Evolutionary conservation across 2,329 filamentous ascomycete species (phyloP), one percentile per base, ranked within the genome.

Genomic region (Pestalotiopsis sp.): DNA sequence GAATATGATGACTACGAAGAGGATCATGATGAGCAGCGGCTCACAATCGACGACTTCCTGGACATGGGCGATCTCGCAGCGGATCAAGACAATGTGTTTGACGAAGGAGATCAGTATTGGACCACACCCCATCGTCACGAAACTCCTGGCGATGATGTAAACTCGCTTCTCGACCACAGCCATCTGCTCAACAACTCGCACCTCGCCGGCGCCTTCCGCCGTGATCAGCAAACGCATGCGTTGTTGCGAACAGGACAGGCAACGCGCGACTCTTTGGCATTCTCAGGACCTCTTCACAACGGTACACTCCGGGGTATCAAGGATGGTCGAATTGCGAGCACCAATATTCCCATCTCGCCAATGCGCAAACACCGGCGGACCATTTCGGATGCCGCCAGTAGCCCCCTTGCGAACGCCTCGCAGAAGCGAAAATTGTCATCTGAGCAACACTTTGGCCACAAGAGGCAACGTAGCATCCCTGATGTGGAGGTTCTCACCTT

Each of bases 131-230:
- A 79, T 3, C 84, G 86, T 23, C 83, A 84, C 36, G 81, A 80
- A n/a, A 85, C 85, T 45, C 80, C 84, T 49, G 79, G 81, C 38
- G 84, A 83, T 75, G 84, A 89, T 71, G 72, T 80, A 25, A 82
- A 88, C 70, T 84, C 86, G 31, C 85, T 91, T 67, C 81, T 92
- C n/a, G 59, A 62, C 59, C 59, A 62, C 27, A 85, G 86, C 66
- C 90, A 92, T 72, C 88, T 94, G 52, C 90, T 92, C 74, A 88
- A 89, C 72, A 88, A 88, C 69, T 80, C 85, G 9, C 88, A 90
- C 68, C 88, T 91, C 14, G 92, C 96, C 45, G 92, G 92, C 49
- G 92, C 93, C 1, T 97, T 96, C 84, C 92, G 92, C 68, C 88
- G 84, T 71, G 91, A 88, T 78, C 90, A 88, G 77, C 89, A 84